Base-by-base conservation (phyloP, 331 rosid genomes). In the Pyrus hybrid region DNA sequence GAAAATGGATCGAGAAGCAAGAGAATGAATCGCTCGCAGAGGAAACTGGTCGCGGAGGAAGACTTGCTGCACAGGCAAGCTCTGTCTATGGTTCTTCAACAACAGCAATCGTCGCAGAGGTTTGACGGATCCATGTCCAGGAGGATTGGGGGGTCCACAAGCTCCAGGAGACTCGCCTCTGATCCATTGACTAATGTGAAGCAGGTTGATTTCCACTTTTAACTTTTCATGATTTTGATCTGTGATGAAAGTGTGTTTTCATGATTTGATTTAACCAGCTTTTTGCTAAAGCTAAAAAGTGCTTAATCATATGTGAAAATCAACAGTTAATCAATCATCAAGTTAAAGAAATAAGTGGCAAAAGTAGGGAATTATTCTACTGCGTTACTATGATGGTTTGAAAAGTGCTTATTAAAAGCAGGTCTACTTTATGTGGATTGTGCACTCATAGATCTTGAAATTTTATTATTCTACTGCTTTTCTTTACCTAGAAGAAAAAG, bases 91-190 rank as follows among this genome's bases (percentile, higher is more conserved):
- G 97, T 95, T 45, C 90, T 95, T 76, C 97, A 92, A 5, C 97
- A 95, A 80, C 97, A 92, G 64, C 99, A 94, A 70, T 67, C 83
- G 79, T 95, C 99, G 54, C 99, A 95, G 86, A 91, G 99, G 85
- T 92, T 92, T 66, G 99, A 95, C 17, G 98, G 98, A 13, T 95
- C 99, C 21, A 92, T 88, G 95, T 95, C 99, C 11, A 70, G 97
- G 45, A 77, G 98, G 82, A 83, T 89, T 77, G 99, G 98, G 63
- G 99, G 98, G 63, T 89, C 98, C 43, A 93, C 93, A 0, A 93
- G 98, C 85, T 88, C 96, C 43, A 83, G 93, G 76, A 88, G 97
- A 68, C 75, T 85, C 1, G 45, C 92, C 1, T 49, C 93, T 23
- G 99, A 92, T 57, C 82, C 97, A 35, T 25, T 90, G 16, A 35